phyloP scores from a whole-genome alignment of 139 green algal genomes.

The Coccomyxa sp. region DNA sequence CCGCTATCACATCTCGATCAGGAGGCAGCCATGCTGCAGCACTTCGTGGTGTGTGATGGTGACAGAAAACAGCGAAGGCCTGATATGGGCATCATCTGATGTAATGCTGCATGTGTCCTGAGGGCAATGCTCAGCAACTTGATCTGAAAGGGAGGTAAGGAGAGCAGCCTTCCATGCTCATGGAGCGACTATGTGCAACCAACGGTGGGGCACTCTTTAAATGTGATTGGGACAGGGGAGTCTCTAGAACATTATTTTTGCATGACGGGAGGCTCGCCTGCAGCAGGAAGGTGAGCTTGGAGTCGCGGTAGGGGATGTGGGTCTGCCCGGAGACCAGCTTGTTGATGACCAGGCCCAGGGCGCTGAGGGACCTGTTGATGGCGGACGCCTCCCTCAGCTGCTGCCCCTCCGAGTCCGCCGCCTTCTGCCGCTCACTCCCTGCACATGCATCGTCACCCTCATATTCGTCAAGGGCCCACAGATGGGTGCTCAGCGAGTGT shows the following conservation, averaged over 20 bases:
- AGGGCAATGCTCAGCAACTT: background rate
- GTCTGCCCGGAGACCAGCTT: conserved; percentile 8
- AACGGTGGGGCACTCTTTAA: too few relatives aligned
- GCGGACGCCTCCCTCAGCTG: conserved; percentile 53
- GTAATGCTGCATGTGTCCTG: background rate
- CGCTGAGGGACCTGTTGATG: conserved; percentile 58
- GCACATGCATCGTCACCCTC: conserved; percentile 15
- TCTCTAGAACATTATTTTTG: too few relatives aligned
- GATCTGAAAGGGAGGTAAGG: too few relatives aligned
- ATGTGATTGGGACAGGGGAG: too few relatives aligned
- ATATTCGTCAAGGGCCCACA: too few relatives aligned
- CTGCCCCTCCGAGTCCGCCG: conserved; percentile 27
- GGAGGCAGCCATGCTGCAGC: too few relatives aligned
- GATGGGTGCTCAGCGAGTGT: background rate
- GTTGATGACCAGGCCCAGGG: conserved; percentile 52
- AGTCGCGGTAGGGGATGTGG: conserved; percentile 62
- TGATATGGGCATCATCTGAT: too few relatives aligned
- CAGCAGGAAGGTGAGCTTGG: conserved; percentile 55
- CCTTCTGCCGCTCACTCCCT: conserved; percentile 49
- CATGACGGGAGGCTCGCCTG: conserved; percentile 15
- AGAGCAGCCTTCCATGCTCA: too few relatives aligned
- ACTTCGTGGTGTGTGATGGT: too few relatives aligned
- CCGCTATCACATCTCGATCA: too few relatives aligned
- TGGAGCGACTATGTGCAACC: too few relatives aligned
- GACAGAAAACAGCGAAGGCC: too few relatives aligned